Evolutionary conservation across 108 stramenopile genomes (phyloP), one percentile per base, ranked within the genome.

Genomic region (Skeletonema grethae): DNA sequence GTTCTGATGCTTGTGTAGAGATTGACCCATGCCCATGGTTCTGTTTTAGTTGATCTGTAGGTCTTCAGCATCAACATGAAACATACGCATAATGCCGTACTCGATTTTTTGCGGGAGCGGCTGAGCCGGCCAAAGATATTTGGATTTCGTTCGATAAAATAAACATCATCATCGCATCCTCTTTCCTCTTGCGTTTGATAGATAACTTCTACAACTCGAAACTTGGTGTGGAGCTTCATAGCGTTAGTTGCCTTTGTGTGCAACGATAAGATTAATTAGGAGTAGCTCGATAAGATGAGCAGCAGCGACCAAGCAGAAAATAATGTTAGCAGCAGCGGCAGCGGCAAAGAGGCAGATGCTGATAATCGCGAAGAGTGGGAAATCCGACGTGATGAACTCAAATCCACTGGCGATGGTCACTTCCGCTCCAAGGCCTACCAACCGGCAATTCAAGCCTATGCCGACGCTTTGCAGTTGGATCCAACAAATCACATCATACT

Each of bases 341-440:
- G 22, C 50, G 8, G 20, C 46, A 55, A 55, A 57, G 67, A 69
- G n/a, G 68, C 22, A 29, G 67, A 30, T 24, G 67, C 15, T 24
- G 67, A 30, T 24, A 39, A 58, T 28, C 74, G 55, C 32, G 89
- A 92, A 73, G 94, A 95, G 57, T 95, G 94, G 94, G 81, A 91
- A 76, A 65, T 91, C 8, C 89, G 88, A 55, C 86, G 91, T 5
- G 90, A 95, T 62, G 69, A 70, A 8, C 75, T 80, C 66, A 95
- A 95, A 73, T 25, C 69, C 50, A 36, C 43, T 7, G 94, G 67
- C 3, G 94, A 95, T 68, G 46, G 56, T 18, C 87, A 90, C 67
- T 95, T 95, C 72, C 90, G 91, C 9, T 15, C 69, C 25, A 69
- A 76, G 22, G 76, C 75, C 30, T 93, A 79, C 71, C 43, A 53